Evolutionary conservation across 2,329 filamentous ascomycete species (phyloP).

Genomic region (Colletotrichum orchidophilum): DNA sequence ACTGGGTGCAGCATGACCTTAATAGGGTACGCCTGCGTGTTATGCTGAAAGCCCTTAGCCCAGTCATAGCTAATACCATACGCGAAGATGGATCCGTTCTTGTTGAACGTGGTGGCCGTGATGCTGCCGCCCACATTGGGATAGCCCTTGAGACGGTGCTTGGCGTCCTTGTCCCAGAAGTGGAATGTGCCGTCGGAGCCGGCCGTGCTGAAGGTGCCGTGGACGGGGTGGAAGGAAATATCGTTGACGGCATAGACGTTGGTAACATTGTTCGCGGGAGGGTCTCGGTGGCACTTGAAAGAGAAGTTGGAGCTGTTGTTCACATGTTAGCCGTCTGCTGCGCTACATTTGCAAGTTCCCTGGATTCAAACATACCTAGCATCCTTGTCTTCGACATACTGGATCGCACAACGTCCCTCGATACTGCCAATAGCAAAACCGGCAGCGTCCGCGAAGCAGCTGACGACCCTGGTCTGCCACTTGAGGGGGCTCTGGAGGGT

Average conservation of each 20-base stretch:
- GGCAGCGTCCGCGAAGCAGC: constrained; percentile 90
- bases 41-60: constrained; percentile 93
- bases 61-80: constrained; percentile 97
- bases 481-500: constrained; percentile 95
- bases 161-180: constrained; percentile 94
- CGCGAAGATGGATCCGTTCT: constrained; percentile 83
- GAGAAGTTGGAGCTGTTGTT: constrained; percentile 84
- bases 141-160: constrained; percentile 90
- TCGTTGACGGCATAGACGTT: constrained; percentile 96
- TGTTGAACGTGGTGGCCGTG: constrained; percentile 90
- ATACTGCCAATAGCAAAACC: constrained; percentile 97
- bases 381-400: constrained; percentile 98
- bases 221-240: constrained; percentile 95
- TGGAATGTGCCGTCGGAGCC: constrained; percentile 96
- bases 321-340: constrained; percentile 16
- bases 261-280: constrained; percentile 76
- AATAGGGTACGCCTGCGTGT: constrained; percentile 77
- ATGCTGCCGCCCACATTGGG: constrained; percentile 87
- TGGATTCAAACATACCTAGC: constrained; percentile 60
- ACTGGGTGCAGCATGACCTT: constrained; percentile 90
- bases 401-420: constrained; percentile 96
- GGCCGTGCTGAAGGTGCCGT: constrained; percentile 98
- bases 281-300: constrained; percentile 97
- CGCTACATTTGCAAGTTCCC: neutral
- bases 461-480: constrained; percentile 96